Conservation (phyloP, 192 early-diverging fungal species). For the Globomyces pollinis-pini region DNA sequence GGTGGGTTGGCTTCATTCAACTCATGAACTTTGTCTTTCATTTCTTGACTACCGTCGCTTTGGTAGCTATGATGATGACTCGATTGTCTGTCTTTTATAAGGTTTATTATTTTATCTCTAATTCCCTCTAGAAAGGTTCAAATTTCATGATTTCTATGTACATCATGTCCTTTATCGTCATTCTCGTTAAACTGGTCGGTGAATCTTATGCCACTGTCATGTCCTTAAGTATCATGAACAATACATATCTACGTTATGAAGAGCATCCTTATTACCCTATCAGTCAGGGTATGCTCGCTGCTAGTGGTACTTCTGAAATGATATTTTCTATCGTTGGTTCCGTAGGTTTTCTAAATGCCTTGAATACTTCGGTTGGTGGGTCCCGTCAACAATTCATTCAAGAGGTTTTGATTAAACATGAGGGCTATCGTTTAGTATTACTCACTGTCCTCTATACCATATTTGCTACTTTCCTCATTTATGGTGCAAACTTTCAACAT, state of each 20-base stretch:
- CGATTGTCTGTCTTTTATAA: conserved; percentile 4
- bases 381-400: not conserved
- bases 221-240: not conserved
- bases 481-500: not conserved
- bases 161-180: not conserved
- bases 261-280: not conserved
- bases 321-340: not conserved
- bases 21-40: conserved; percentile 6
- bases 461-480: not conserved
- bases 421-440: not conserved
- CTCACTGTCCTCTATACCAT: not conserved
- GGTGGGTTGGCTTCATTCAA: conserved; percentile 3
- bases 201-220: not conserved
- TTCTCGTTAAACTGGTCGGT: not conserved
- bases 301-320: not conserved
- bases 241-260: conserved; percentile 5
- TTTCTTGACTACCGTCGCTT: not conserved
- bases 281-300: not conserved
- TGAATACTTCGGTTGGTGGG: not conserved
- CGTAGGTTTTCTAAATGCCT: not conserved
- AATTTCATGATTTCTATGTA: not conserved
- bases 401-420: conserved; percentile 4
- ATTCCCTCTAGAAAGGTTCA: not conserved
- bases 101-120: not conserved
- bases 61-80: not conserved